Conservation (phyloP, 2,329 filamentous ascomycete genomes). For the Juglanconis sp. region DNA sequence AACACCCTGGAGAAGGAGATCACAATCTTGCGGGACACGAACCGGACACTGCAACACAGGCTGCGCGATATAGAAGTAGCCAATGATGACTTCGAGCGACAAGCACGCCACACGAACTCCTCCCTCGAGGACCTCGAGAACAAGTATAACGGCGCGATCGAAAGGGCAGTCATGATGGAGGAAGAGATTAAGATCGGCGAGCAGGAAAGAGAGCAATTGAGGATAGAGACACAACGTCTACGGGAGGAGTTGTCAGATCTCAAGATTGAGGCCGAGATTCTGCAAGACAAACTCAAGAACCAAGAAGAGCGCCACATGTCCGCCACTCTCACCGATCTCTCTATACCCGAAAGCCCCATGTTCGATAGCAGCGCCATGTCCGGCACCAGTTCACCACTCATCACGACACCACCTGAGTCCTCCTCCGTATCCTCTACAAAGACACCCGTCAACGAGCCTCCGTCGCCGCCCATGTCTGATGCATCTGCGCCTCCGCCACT, state of each 20-base stretch:
- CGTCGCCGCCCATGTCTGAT: conserved; percentile 91
- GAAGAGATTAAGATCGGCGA: conserved; percentile 90
- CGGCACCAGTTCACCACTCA: conserved; percentile 87
- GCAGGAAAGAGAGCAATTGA: conserved; percentile 81
- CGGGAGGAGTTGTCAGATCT: conserved; percentile 89
- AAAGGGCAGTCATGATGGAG: conserved; percentile 87
- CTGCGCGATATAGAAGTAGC: conserved; percentile 94
- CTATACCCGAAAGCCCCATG: conserved; percentile 64
- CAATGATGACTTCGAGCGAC: conserved; percentile 97
- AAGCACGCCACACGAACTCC: conserved; percentile 91
- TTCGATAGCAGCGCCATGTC: conserved; percentile 77
- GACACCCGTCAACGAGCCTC: conserved; percentile 71
- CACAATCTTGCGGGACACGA: conserved; percentile 80
- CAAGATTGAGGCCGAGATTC: conserved; percentile 91
- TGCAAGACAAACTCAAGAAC: conserved; percentile 88
- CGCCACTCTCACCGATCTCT: conserved; percentile 59
- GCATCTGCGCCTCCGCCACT: conserved; percentile 62
- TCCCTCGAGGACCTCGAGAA: conserved; percentile 95
- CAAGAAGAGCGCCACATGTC: conserved; percentile 53
- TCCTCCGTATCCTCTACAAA: conserved; percentile 42
- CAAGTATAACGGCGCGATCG: conserved; percentile 93
- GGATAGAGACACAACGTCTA: conserved; percentile 87
- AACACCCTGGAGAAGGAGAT: conserved; percentile 92
- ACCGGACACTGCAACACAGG: conserved; percentile 75
- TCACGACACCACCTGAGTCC: conserved; percentile 73